Conservation (phyloP, 2,329 filamentous ascomycete genomes). For the Fusarium redolens region DNA sequence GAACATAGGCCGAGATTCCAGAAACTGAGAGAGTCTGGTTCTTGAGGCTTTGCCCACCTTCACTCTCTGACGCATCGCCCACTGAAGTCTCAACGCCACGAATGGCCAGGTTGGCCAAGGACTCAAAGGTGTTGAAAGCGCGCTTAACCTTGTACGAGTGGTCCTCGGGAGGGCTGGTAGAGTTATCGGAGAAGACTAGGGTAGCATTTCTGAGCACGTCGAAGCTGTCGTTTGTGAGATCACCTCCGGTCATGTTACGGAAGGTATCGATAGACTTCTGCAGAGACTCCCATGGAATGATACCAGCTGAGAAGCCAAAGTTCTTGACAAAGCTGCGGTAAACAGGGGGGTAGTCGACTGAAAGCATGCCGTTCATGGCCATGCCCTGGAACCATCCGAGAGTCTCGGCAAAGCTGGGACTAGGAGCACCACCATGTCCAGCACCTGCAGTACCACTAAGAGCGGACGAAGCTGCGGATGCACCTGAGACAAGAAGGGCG, state of each 20-base stretch:
- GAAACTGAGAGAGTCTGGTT: conserved; percentile 66
- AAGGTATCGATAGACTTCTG: conserved; percentile 88
- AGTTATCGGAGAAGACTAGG: conserved; percentile 74
- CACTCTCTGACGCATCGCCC: conserved; percentile 47
- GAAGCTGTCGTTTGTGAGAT: conserved; percentile 84
- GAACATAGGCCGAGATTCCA: conserved; percentile 85
- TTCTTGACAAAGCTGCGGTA: conserved; percentile 93
- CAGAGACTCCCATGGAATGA: conserved; percentile 85
- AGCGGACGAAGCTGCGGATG: conserved; percentile 74
- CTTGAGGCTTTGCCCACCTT: conserved; percentile 42
- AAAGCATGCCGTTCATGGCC: conserved; percentile 96
- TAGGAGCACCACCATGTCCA: conserved; percentile 70
- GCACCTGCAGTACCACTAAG: conserved; percentile 64
- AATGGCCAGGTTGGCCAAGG: conserved; percentile 64
- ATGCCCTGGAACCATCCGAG: conserved; percentile 93
- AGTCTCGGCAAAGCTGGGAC: conserved; percentile 87
- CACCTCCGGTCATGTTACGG: conserved; percentile 82
- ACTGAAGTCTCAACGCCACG: conserved; percentile 64
- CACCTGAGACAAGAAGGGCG: conserved; percentile 78
- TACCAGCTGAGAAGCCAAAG: conserved; percentile 89
- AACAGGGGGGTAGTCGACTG: conserved; percentile 85
- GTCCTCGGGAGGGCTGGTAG: conserved; percentile 57
- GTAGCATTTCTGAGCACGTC: conserved; percentile 79
- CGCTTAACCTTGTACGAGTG: conserved; percentile 65
- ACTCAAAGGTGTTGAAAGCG: conserved; percentile 57